Percentiles rank a stretch among this genome's conserved stretches.
Evolutionary conservation across 371 early-diverging fungal species (phyloP).

Genomic region (Lichtheimia ornata): DNA sequence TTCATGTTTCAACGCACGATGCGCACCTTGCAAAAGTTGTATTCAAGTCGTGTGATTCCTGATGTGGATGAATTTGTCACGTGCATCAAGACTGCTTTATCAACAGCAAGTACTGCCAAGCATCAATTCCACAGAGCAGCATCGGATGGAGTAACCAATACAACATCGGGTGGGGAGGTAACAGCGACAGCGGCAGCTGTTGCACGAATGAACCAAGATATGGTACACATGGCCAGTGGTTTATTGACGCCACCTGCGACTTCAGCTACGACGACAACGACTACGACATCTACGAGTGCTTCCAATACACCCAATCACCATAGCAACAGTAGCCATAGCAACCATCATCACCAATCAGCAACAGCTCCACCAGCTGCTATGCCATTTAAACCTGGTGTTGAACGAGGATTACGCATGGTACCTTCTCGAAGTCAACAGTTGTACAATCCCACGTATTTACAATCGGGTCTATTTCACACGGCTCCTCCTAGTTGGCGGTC

Average conservation of each 20-base stretch:
- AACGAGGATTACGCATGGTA: conserved; percentile 2
- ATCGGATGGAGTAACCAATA: neutral
- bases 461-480: neutral
- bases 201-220: neutral
- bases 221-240: conserved; percentile 6
- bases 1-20: conserved; percentile 43
- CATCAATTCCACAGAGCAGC: neutral
- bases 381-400: no score
- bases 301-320: no score
- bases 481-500: conserved; percentile 1
- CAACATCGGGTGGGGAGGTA: no score
- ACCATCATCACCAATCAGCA: no score
- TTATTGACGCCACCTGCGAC: conserved; percentile 6
- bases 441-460: neutral
- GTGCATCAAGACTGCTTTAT: conserved; percentile 19
- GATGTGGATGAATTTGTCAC: conserved; percentile 22
- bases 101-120: conserved; percentile 12
- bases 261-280: neutral
- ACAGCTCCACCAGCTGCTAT: no score
- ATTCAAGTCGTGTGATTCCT: conserved; percentile 22
- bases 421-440: conserved; percentile 1
- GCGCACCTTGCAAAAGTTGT: conserved; percentile 17
- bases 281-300: neutral
- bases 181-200: conserved; percentile 7
- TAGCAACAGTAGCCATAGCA: no score